Conservation (phyloP, 345 rosid species). For the Eucalyptus marginata region DNA sequence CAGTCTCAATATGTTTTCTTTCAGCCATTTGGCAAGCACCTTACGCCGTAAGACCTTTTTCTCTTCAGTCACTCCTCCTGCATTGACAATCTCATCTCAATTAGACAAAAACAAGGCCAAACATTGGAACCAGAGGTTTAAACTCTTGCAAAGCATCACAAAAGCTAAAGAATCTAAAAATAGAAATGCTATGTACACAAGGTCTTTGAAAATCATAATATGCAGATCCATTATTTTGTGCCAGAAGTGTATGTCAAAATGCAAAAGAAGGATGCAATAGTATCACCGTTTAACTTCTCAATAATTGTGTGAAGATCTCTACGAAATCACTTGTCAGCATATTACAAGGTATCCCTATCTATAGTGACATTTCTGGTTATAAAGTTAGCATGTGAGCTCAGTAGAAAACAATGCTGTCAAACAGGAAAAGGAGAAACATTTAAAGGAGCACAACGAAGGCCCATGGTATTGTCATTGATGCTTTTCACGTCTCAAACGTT, state of each 20-base stretch:
- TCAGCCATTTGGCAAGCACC: constrained; percentile 86
- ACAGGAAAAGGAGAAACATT: not conserved
- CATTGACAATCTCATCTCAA: not conserved
- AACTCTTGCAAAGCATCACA: not conserved
- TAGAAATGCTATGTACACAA: not conserved
- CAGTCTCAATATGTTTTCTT: constrained; percentile 78
- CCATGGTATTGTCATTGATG: not conserved
- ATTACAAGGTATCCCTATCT: not conserved
- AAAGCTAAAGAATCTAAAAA: not conserved
- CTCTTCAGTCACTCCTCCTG: constrained; percentile 93
- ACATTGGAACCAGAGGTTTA: not conserved
- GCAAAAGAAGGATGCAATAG: not conserved
- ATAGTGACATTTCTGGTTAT: not conserved
- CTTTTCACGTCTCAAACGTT: not conserved
- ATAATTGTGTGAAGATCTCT: not conserved
- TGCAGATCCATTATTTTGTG: not conserved
- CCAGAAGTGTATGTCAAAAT: not conserved
- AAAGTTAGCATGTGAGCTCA: not conserved
- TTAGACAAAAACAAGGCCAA: not conserved
- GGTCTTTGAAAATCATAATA: not conserved
- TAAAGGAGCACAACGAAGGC: not conserved
- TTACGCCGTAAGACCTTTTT: constrained; percentile 57
- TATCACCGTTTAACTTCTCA: not conserved
- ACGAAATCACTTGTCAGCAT: not conserved
- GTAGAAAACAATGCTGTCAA: not conserved